These are phyloP conservation scores for Ilex asprella DNA, from an alignment of 257 asterid species.

Conservation along the genomic window DNA sequence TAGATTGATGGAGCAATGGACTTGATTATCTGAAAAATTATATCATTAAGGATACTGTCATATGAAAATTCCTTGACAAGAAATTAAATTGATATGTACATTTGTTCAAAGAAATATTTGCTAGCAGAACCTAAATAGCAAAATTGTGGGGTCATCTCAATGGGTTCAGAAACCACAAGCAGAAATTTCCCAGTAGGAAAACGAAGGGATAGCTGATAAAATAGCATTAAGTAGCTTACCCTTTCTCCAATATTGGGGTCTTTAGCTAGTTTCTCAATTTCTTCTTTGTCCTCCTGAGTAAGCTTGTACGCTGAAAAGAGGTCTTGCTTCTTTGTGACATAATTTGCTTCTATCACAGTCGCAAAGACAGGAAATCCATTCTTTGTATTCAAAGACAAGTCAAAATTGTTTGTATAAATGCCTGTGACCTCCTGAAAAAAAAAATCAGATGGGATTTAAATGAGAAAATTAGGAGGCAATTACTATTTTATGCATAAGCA, in stretches of 20 bases:
- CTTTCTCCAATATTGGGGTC: slow-evolving; percentile 97
- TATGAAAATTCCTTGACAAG: no score
- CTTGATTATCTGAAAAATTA: slow-evolving; percentile 54
- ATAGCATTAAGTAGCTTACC: slow-evolving; percentile 27
- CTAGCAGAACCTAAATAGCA: no score
- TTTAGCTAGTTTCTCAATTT: slow-evolving; percentile 89
- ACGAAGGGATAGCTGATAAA: background rate
- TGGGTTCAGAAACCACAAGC: no score
- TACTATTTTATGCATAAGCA: slow-evolving; percentile 1
- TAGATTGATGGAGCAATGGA: slow-evolving; percentile 97
- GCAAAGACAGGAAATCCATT: slow-evolving; percentile 99
- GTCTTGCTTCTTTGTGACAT: slow-evolving; percentile 89
- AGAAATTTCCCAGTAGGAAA: background rate
- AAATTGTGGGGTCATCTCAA: no score
- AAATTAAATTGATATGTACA: no score
- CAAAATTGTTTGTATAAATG: slow-evolving; percentile 90
- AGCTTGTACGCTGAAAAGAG: slow-evolving; percentile 96
- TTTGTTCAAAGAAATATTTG: no score
- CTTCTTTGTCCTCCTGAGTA: slow-evolving; percentile 96
- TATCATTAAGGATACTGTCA: background rate
- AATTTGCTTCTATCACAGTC: slow-evolving; percentile 98
- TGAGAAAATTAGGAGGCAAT: background rate
- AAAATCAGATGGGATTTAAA: no score
- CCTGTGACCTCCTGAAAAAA: slow-evolving; percentile 90
- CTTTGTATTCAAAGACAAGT: slow-evolving; percentile 91